Percentiles rank a stretch among this genome's conserved stretches.
Evolutionary conservation across 768 basidiomycete genomes (phyloP).

Genomic region (Tylopilus vinaceipallidus): DNA sequence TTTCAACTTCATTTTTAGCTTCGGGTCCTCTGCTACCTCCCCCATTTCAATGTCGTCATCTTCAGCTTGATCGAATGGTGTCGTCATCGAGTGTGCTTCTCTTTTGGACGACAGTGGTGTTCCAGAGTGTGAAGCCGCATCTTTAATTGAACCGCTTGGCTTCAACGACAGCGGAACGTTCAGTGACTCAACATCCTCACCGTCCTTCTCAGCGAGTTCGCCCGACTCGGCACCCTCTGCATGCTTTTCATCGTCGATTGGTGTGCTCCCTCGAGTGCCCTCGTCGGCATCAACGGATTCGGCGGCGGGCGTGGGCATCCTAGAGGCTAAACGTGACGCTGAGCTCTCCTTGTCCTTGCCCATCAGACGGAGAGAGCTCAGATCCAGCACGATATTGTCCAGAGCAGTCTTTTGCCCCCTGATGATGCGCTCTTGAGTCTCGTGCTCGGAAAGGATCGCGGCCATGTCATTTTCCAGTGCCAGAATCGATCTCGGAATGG

Average conservation of each 20-base stretch:
- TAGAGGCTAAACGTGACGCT: slow-evolving; percentile 39
- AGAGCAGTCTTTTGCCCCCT: slow-evolving; percentile 67
- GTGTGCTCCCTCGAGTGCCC: slow-evolving; percentile 19
- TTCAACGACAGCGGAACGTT: slow-evolving; percentile 26
- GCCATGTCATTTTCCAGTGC: slow-evolving; percentile 76
- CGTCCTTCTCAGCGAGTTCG: slow-evolving; percentile 39
- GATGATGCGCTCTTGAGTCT: slow-evolving; percentile 64
- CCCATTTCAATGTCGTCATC: slow-evolving; percentile 88
- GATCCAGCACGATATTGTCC: slow-evolving; percentile 60
- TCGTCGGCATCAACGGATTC: slow-evolving; percentile 35
- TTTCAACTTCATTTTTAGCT: slow-evolving; percentile 46
- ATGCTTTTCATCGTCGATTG: slow-evolving; percentile 33
- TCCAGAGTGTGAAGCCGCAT: slow-evolving; percentile 34
- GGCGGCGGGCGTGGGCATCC: slow-evolving; percentile 48
- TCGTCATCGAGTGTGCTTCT: slow-evolving; percentile 20
- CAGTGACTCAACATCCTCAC: slow-evolving; percentile 36
- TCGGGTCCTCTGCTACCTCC: slow-evolving; percentile 76
- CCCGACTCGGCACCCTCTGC: slow-evolving; percentile 43
- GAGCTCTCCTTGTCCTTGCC: slow-evolving; percentile 62
- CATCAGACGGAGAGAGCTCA: slow-evolving; percentile 59
- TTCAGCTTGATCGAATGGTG: slow-evolving; percentile 27
- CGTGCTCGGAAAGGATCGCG: slow-evolving; percentile 71
- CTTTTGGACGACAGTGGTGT: slow-evolving; percentile 29
- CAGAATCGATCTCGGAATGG: slow-evolving; percentile 53
- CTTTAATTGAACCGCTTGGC: slow-evolving; percentile 33